Conservation (phyloP, 441 rosid species). For the Erodium texanum region DNA sequence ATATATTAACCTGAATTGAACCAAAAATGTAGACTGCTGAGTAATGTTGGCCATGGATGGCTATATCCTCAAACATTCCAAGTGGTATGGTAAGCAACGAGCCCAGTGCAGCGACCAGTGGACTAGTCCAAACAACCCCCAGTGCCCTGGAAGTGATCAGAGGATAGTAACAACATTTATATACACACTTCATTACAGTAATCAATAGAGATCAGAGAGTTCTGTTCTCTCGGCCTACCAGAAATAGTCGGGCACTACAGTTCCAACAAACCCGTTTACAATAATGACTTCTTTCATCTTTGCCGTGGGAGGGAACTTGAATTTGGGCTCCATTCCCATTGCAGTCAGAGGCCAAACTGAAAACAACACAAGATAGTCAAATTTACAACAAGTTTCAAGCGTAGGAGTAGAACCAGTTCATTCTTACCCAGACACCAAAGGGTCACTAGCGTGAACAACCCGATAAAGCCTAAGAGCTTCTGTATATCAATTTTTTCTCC, state of each 20-base stretch:
- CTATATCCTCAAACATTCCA: conserved; percentile 28
- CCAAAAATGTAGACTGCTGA: conserved; percentile 17
- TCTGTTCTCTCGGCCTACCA: conserved; percentile 20
- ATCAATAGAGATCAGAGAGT: neutral
- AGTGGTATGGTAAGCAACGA: conserved; percentile 25
- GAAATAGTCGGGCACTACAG: conserved; percentile 33
- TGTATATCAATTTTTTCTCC: conserved; percentile 40
- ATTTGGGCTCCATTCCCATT: conserved; percentile 33
- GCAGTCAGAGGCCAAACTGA: conserved; percentile 42
- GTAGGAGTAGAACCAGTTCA: neutral
- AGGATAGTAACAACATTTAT: neutral
- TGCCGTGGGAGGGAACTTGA: conserved; percentile 30
- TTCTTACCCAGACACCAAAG: conserved; percentile 49
- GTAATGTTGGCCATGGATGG: conserved; percentile 21
- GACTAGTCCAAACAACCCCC: conserved; percentile 29
- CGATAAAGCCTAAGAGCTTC: conserved; percentile 36
- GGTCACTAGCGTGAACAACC: conserved; percentile 27
- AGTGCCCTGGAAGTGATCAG: conserved; percentile 22
- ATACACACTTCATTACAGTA: neutral
- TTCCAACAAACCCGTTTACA: conserved; percentile 33
- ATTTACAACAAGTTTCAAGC: neutral
- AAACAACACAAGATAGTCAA: neutral
- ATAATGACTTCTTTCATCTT: conserved; percentile 23
- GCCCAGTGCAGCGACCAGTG: conserved; percentile 27
- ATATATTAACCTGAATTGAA: conserved; percentile 18